Base-by-base conservation (phyloP, 352 stramenopile genomes). In the Blastocystis sp. region DNA sequence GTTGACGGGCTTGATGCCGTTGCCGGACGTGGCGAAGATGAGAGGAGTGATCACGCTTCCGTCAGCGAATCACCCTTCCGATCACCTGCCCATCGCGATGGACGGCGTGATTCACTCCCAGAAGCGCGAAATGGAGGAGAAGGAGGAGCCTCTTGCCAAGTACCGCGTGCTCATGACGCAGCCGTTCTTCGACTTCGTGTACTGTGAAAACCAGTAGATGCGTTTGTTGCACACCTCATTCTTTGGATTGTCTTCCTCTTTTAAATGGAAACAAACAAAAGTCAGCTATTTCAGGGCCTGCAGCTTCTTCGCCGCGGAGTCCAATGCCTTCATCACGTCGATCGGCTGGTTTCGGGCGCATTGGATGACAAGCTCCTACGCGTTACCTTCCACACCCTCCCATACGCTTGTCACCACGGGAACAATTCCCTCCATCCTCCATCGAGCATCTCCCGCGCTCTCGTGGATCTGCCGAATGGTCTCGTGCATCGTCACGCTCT, bases 341-440 rank as follows among this genome's bases (percentile, higher is more conserved):
- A 81, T 66, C 17, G 71, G 71, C 19, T 40, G 48, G 28, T 81
- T 81, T 38, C 71, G 41, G 10, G 71, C 71, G 9, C 71, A 62
- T 53, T 81, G 71, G 66, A 81, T 81, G 17, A 81, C 71, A 0
- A 81, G 28, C 21, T 81, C 71, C 71, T 81, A 65, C 28, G 17
- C 11, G 34, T 66, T 9, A 81, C 48, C 7, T 4, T 0, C 11
- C 48, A 19, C 41, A 28, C 40, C 28, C 60, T 52, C 3, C 23
- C 60, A 45, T 40, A 81, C 71, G 38, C 66, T 81, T 28, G 71
- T 81, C 19, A 81, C 17, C 60, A 64, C 21, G 5, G 71, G 45
- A 34, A 81, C 41, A 0, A 81, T 81, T 19, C 45, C 71, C 10
- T 52, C 40, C 21, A 11, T 14, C 28, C 66, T 65, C 71, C 71